Percentiles rank a stretch among this genome's conserved stretches.
phyloP scores from a whole-genome alignment of 108 stramenopile species.

The Parmales sp. region DNA sequence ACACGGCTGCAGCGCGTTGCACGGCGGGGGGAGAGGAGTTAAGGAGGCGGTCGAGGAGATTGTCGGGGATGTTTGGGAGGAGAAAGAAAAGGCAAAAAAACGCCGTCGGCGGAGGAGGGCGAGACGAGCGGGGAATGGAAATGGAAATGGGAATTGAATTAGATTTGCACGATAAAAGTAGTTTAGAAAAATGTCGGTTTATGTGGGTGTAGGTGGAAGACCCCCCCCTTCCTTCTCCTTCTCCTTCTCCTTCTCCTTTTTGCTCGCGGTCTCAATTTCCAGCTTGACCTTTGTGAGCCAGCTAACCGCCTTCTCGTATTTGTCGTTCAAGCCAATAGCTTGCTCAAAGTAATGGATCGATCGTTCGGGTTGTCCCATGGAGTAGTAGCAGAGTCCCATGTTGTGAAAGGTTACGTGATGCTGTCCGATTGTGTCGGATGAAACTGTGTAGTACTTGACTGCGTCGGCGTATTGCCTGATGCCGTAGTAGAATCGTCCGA shows the following conservation, averaged over 20 bases:
- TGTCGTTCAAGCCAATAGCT: slow-evolving; percentile 29
- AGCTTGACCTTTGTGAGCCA: slow-evolving; percentile 12
- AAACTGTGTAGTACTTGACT: slow-evolving; percentile 35
- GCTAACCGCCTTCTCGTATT: slow-evolving; percentile 41
- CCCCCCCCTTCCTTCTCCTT: too few relatives aligned
- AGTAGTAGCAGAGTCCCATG: slow-evolving; percentile 58
- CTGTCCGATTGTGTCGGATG: slow-evolving; percentile 37
- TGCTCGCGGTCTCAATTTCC: background rate
- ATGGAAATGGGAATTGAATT: too few relatives aligned
- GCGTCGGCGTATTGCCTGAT: slow-evolving; percentile 45
- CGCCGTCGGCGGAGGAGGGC: too few relatives aligned
- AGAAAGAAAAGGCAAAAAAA: too few relatives aligned
- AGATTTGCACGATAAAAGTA: too few relatives aligned
- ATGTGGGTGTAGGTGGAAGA: too few relatives aligned
- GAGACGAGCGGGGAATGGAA: too few relatives aligned
- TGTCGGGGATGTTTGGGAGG: too few relatives aligned
- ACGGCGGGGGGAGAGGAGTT: too few relatives aligned
- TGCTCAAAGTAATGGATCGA: slow-evolving; percentile 33
- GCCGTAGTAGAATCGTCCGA: slow-evolving; percentile 50
- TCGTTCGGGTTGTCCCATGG: slow-evolving; percentile 22
- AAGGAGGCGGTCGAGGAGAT: too few relatives aligned
- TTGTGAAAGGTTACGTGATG: slow-evolving; percentile 67
- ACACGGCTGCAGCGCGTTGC: too few relatives aligned
- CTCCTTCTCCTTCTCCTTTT: background rate
- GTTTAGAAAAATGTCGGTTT: too few relatives aligned